Conservation (phyloP, 805 yeast genomes). For the Cyberlindnera mrakii region DNA sequence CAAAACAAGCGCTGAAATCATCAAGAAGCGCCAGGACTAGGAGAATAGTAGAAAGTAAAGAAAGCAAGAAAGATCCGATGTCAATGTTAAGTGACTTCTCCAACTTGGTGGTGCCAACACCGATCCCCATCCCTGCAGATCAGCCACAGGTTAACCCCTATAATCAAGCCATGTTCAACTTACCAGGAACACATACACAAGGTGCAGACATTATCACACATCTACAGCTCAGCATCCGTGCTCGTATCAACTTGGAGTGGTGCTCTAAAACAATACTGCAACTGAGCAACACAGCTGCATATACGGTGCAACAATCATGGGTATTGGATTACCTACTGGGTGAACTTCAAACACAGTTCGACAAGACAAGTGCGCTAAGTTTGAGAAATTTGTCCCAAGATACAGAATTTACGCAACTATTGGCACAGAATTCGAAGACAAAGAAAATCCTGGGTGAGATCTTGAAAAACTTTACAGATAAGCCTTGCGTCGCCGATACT, state of each 20-base stretch:
- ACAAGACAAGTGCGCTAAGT: constrained; percentile 35
- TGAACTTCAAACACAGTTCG: constrained; percentile 11
- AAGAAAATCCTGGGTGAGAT: constrained; percentile 38
- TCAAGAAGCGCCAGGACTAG: too few species aligned
- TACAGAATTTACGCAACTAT: constrained; percentile 69
- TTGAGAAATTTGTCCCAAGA: constrained; percentile 83
- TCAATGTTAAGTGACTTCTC: constrained; percentile 1
- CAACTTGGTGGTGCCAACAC: constrained; percentile 6
- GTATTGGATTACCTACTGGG: constrained; percentile 19
- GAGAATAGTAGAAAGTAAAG: background rate
- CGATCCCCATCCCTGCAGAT: background rate
- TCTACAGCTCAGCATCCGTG: constrained; percentile 18
- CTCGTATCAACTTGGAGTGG: constrained; percentile 22
- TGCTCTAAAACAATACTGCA: constrained; percentile 18
- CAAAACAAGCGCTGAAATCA: too few species aligned
- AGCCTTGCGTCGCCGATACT: constrained; percentile 15
- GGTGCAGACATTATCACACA: constrained; percentile 23
- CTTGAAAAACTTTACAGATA: constrained; percentile 28
- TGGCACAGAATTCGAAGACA: constrained; percentile 50
- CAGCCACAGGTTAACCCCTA: background rate
- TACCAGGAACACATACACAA: constrained; percentile 16
- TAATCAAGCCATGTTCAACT: constrained; percentile 9
- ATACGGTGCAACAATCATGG: constrained; percentile 18
- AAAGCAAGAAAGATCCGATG: background rate
- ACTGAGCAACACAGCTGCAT: constrained; percentile 19